Base-by-base conservation (phyloP, 2,329 filamentous ascomycete species). In the Aspergillus thermomutatus region DNA sequence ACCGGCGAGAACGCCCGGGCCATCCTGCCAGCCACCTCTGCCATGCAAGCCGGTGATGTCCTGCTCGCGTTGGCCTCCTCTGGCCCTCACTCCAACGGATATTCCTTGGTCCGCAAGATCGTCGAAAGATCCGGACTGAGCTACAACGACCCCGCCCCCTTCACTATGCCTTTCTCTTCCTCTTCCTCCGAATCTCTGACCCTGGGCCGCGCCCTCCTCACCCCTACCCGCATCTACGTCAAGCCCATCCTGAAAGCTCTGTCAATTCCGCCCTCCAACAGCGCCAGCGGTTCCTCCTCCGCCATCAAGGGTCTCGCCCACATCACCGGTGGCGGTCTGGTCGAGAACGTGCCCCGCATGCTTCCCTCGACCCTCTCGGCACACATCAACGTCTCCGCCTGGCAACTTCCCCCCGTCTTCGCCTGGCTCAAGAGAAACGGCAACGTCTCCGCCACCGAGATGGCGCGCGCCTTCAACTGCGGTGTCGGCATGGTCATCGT, bases 311-410 rank as follows among this genome's bases (percentile, higher is more conserved):
- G 94, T 53, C 89, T 97, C 74, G 90, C 94, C 10, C 94, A 99
- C 77, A 97, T 99, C 77, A 99, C 94, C 0, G 94, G 94, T 51
- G 94, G 94, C 59, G 94, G 94, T 10, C 83, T 99, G 21, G 81
- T 88, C 19, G 94, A 99, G 77, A 99, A 99, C 74, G 88, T 99
- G 26, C 94, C 94, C 28, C 87, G 94, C 62, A 96, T 96, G 89
- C 82, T 99, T 19, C 94, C 94, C 1, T 75, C 82, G 34, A 80
- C 87, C 48, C 84, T 99, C 5, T 84, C 89, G 1, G 93, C 92
- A 1, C 85, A 91, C 70, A 86, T 99, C 54, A 89, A 96, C 67
- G 89, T 89, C 49, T 78, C 80, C 45, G 77, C 83, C 1, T 99
- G 92, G 91, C 73, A 85, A 26, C 81, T 92, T 46, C 91, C 90